phyloP scores from a whole-genome alignment of 2,329 filamentous ascomycete species.

The Sarocladium kiliense region DNA sequence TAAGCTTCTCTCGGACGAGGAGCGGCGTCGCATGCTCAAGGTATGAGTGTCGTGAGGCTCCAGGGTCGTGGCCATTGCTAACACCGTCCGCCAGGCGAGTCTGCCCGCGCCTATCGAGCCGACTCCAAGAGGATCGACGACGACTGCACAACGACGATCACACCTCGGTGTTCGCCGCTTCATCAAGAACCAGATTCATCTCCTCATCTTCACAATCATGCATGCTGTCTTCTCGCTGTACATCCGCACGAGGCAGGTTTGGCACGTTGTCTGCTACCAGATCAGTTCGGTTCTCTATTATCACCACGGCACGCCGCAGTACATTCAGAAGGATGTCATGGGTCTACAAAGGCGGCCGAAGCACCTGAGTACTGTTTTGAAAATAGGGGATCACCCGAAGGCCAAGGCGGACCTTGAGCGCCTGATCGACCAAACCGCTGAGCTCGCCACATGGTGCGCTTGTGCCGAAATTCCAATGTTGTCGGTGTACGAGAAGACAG shows the following conservation, averaged over 20 bases:
- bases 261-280: conserved; percentile 72
- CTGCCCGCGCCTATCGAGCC: conserved; percentile 29
- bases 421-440: conserved; percentile 83
- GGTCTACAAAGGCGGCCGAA: conserved; percentile 68
- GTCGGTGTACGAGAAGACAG: conserved; percentile 88
- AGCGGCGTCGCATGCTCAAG: conserved; percentile 30
- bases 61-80: too few species aligned
- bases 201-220: conserved; percentile 62
- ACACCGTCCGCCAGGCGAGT: conserved; percentile 26
- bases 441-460: conserved; percentile 89
- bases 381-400: conserved; percentile 63
- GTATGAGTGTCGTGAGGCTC: conserved; percentile 23
- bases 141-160: conserved; percentile 27
- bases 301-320: conserved; percentile 90
- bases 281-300: conserved; percentile 82
- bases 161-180: conserved; percentile 57
- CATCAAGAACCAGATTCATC: conserved; percentile 56
- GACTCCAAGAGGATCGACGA: conserved; percentile 21
- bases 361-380: conserved; percentile 83
- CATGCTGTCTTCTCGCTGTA: conserved; percentile 86
- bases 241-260: conserved; percentile 73
- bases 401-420: conserved; percentile 72
- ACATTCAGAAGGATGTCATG: conserved; percentile 83
- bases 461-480: conserved; percentile 82
- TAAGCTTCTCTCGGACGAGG: conserved; percentile 27